These are phyloP conservation scores for Prunella vulgaris DNA, from an alignment of 257 asterid species.

Conservation along the genomic window DNA sequence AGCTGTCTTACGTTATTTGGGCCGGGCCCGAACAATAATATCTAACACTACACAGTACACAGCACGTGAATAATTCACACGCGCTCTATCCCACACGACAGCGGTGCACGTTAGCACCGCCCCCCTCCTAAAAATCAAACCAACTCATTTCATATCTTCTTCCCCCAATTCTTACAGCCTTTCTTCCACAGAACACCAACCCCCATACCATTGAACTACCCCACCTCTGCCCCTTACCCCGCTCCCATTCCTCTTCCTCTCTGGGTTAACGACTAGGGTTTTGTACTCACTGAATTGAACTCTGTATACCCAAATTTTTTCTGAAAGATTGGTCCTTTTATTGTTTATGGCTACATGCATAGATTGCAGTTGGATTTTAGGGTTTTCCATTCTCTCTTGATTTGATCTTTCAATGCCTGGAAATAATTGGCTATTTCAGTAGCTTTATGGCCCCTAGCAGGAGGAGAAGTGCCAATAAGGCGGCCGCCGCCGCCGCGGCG, in stretches of 20 bases:
- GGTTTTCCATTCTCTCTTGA: conserved; percentile 22
- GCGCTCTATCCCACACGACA: conserved; percentile 18
- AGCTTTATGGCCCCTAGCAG: conserved; percentile 73
- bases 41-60: background rate
- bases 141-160: conserved; percentile 28
- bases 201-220: conserved; percentile 31
- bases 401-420: conserved; percentile 51
- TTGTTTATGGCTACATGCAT: conserved; percentile 10
- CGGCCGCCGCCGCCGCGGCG: conserved; percentile 68
- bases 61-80: background rate
- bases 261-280: conserved; percentile 41
- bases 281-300: conserved; percentile 16
- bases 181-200: conserved; percentile 33
- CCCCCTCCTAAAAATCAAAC: conserved; percentile 9
- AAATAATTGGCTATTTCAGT: conserved; percentile 21
- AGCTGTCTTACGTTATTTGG: background rate
- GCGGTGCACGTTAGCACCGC: conserved; percentile 45
- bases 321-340: background rate
- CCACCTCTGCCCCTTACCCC: background rate
- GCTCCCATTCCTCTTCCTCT: background rate
- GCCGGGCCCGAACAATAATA: background rate
- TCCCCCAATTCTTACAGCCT: conserved; percentile 10
- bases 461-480: conserved; percentile 60
- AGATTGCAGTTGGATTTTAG: conserved; percentile 28
- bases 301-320: background rate